A percentile compares a stretch with the other conserved stretches of the same genome.
phyloP scores from a whole-genome alignment of 2,329 filamentous ascomycete genomes.

The Aurifilum marmelostoma region DNA sequence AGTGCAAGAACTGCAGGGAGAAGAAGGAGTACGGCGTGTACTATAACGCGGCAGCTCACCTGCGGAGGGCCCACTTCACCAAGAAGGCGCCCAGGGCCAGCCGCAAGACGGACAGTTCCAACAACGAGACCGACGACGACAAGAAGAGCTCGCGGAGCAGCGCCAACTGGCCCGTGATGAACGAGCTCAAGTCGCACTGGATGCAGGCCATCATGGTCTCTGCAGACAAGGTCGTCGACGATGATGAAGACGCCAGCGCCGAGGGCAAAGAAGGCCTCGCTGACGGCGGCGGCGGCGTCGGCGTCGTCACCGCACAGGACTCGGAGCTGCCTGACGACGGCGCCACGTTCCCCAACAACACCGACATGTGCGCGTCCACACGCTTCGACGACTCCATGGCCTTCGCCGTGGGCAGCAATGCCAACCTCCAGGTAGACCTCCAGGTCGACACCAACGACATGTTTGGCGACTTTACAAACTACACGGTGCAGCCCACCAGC shows the following conservation, averaged over 20 bases:
- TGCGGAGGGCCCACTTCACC: slow-evolving; percentile 87
- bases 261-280: slow-evolving; percentile 36
- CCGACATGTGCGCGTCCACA: slow-evolving; percentile 28
- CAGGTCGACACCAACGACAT: slow-evolving; percentile 25
- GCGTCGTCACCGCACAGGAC: slow-evolving; percentile 24
- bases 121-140: slow-evolving; percentile 37
- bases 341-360: slow-evolving; percentile 6
- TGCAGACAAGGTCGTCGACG: slow-evolving; percentile 43
- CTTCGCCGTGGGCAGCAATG: slow-evolving; percentile 21
- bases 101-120: slow-evolving; percentile 34
- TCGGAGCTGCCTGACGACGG: slow-evolving; percentile 33
- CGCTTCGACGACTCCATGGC: slow-evolving; percentile 29
- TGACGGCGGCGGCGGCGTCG: neutral
- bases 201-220: slow-evolving; percentile 56
- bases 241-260: slow-evolving; percentile 38
- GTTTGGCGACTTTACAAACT: slow-evolving; percentile 24
- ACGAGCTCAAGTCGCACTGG: slow-evolving; percentile 59
- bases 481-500: slow-evolving; percentile 10
- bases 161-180: slow-evolving; percentile 59
- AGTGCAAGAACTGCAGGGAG: slow-evolving; percentile 81
- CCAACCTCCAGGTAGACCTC: slow-evolving; percentile 11
- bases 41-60: slow-evolving; percentile 92
- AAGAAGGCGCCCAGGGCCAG: slow-evolving; percentile 53
- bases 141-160: slow-evolving; percentile 59
- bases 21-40: slow-evolving; percentile 85